Evolutionary conservation across 768 basidiomycete genomes (phyloP).

Genomic region (Suillus subluteus): DNA sequence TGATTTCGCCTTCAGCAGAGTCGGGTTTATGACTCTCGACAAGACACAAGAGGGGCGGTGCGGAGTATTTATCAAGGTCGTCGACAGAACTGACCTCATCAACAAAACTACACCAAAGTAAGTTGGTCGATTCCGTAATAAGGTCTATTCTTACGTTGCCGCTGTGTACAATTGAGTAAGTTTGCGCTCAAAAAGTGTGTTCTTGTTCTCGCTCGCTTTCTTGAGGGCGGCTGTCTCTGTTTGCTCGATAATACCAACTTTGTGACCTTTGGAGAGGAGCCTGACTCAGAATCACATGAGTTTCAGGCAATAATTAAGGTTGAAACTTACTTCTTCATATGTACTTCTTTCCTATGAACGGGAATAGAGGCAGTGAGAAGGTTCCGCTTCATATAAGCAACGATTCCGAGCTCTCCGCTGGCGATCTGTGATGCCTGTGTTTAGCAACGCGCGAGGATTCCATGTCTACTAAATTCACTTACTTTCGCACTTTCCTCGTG

Average conservation of each 20-base stretch:
- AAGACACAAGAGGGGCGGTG: slow-evolving; percentile 75
- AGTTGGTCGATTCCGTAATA: slow-evolving; percentile 8
- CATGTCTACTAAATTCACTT: slow-evolving; percentile 12
- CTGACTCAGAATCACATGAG: slow-evolving; percentile 35
- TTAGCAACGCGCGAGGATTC: slow-evolving; percentile 10
- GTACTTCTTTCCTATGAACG: slow-evolving; percentile 63
- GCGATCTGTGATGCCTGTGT: slow-evolving; percentile 53
- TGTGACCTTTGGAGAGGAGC: slow-evolving; percentile 75
- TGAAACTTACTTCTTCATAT: slow-evolving; percentile 70
- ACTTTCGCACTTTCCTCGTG: slow-evolving; percentile 86
- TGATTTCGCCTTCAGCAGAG: slow-evolving; percentile 37
- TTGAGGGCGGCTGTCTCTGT: slow-evolving; percentile 89
- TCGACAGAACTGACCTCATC: slow-evolving; percentile 77
- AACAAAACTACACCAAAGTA: slow-evolving; percentile 62
- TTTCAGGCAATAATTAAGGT: background rate
- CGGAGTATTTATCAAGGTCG: slow-evolving; percentile 54
- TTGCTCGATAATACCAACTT: slow-evolving; percentile 84
- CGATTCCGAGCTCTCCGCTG: slow-evolving; percentile 77
- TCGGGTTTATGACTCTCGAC: slow-evolving; percentile 48
- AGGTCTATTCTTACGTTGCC: slow-evolving; percentile 64
- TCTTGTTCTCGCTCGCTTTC: slow-evolving; percentile 76
- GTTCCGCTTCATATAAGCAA: slow-evolving; percentile 71
- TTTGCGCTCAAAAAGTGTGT: slow-evolving; percentile 71
- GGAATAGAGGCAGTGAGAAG: slow-evolving; percentile 80
- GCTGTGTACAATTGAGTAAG: slow-evolving; percentile 84